A percentile compares a stretch with the other conserved stretches of the same genome.
phyloP scores from a whole-genome alignment of 148 eudicot species.

The Cornus kousa region DNA sequence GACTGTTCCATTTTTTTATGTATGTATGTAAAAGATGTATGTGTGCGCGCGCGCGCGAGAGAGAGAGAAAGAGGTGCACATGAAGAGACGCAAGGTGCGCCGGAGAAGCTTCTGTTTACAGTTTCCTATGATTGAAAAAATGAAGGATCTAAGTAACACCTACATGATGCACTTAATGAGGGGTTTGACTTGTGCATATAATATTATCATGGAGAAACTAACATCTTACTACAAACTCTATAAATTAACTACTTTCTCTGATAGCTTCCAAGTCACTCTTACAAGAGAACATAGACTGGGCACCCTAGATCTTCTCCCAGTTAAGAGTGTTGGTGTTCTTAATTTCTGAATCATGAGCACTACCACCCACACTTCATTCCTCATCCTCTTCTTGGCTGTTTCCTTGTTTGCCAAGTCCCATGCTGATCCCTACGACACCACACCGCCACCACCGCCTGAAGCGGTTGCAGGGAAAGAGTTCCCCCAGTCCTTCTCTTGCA shows the following conservation, averaged over 20 bases:
- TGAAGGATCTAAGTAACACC: background rate
- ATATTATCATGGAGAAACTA: background rate
- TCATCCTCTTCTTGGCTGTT: background rate
- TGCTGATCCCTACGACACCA: background rate
- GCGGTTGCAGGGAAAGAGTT: constrained; percentile 8
- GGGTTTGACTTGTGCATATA: constrained; percentile 14
- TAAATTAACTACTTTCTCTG: background rate
- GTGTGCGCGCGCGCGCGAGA: no score
- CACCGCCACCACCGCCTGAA: background rate
- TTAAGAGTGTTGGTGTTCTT: background rate
- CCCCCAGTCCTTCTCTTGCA: constrained; percentile 4
- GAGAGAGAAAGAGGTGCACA: background rate
- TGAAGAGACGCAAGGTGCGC: constrained; percentile 15
- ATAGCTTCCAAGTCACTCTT: background rate
- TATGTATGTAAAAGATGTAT: no score
- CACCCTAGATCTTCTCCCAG: no score
- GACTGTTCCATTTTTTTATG: no score
- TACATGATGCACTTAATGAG: constrained; percentile 11
- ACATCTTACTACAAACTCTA: background rate
- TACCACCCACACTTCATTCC: background rate
- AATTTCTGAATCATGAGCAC: background rate
- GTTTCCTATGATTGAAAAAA: background rate
- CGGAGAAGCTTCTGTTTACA: constrained; percentile 17
- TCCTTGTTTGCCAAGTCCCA: background rate
- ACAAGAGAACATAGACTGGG: background rate